Conservation (phyloP, 116 monocot species). For the Thalassia testudinum region DNA sequence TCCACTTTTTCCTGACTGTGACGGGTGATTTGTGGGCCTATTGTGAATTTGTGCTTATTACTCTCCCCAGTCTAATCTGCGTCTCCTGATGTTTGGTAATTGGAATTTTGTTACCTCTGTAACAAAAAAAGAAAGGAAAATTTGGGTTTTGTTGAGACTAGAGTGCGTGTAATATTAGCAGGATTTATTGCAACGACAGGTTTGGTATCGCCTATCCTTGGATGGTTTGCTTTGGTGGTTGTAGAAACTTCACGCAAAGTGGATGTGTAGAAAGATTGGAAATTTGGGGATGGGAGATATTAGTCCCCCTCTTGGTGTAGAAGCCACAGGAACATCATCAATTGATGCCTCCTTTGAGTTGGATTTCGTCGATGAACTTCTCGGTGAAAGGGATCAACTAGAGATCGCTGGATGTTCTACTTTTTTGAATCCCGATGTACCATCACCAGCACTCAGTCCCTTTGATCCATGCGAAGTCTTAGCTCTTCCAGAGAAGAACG, state of each 20-base stretch:
- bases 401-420: background rate
- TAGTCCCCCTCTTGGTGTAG: background rate
- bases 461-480: background rate
- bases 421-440: background rate
- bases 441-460: conserved; percentile 1
- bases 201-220: too few species aligned
- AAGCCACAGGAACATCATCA: background rate
- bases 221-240: too few species aligned
- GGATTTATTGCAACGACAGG: too few species aligned
- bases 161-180: too few species aligned
- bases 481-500: conserved; percentile 1
- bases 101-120: too few species aligned
- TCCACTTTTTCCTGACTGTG: too few species aligned
- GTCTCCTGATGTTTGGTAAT: too few species aligned
- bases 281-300: conserved; percentile 10
- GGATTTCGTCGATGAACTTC: conserved; percentile 22
- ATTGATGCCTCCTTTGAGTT: conserved; percentile 6
- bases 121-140: too few species aligned
- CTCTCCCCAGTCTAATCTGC: too few species aligned
- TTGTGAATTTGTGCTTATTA: too few species aligned
- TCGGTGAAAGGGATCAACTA: conserved; percentile 5
- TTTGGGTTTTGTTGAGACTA: too few species aligned
- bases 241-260: background rate
- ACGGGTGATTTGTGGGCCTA: too few species aligned
- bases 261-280: background rate